Conservation (phyloP, 2,329 filamentous ascomycete genomes). For the Pleomassaria siparia region DNA sequence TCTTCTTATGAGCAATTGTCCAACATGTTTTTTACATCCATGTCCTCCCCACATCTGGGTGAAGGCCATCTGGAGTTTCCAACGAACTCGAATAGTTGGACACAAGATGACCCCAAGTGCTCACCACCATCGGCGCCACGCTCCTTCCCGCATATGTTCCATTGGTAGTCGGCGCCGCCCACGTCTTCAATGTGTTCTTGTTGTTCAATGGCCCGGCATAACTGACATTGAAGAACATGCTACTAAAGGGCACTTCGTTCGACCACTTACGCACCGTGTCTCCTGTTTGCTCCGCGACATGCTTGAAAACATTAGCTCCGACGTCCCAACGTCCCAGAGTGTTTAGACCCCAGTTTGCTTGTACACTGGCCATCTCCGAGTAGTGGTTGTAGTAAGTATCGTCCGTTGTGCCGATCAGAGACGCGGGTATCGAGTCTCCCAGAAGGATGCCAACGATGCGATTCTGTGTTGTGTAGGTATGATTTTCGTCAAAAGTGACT, state of each 20-base stretch:
- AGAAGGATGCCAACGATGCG: conserved; percentile 70
- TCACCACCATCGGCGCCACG: conserved; percentile 25
- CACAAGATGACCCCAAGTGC: conserved; percentile 26
- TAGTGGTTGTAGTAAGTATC: conserved; percentile 58
- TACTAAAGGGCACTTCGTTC: conserved; percentile 27
- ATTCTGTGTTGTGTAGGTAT: conserved; percentile 68
- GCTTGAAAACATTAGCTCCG: conserved; percentile 49
- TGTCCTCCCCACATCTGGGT: conserved; percentile 27
- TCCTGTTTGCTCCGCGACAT: conserved; percentile 31
- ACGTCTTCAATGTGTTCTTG: conserved; percentile 27
- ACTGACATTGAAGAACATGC: conserved; percentile 36
- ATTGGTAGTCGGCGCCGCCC: conserved; percentile 31
- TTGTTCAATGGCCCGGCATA: conserved; percentile 37
- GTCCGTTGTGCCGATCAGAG: conserved; percentile 70
- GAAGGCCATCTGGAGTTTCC: conserved; percentile 38
- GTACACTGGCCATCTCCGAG: conserved; percentile 47
- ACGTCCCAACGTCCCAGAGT: conserved; percentile 52
- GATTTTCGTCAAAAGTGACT: conserved; percentile 78
- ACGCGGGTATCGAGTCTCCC: conserved; percentile 68
- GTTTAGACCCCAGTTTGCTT: conserved; percentile 50
- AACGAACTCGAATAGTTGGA: conserved; percentile 33
- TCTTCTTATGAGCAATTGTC: too few relatives aligned
- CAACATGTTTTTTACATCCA: too few relatives aligned
- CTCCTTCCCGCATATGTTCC: conserved; percentile 28
- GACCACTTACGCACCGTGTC: conserved; percentile 27